Percentiles rank a stretch among this genome's conserved stretches.
Conservation (phyloP, 2,329 filamentous ascomycete species). For the Calonectria ilicicola region DNA sequence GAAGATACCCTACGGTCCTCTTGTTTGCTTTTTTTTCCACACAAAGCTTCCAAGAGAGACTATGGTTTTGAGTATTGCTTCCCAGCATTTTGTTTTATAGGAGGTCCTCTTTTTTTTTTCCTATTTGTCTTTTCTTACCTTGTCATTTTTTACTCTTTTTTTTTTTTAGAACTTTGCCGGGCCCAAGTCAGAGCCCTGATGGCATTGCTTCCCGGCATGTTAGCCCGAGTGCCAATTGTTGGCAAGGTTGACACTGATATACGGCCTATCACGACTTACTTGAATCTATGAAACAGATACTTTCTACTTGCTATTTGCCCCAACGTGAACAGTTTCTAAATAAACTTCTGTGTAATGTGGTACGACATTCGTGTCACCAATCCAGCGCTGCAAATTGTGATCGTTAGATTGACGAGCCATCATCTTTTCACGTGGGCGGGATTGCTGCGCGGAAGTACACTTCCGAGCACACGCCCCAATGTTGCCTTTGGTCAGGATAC, state of each 20-base stretch:
- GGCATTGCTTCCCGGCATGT: slow-evolving; percentile 3
- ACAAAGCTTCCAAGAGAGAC: neutral
- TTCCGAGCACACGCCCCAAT: neutral
- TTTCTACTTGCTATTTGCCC: neutral
- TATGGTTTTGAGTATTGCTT: neutral
- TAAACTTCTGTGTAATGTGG: neutral
- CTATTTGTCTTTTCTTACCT: neutral
- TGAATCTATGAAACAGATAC: neutral
- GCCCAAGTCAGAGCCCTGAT: neutral
- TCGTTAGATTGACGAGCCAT: no score
- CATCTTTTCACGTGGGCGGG: neutral
- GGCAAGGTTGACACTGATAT: neutral
- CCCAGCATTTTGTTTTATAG: neutral
- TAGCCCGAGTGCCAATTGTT: neutral
- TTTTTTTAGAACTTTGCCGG: neutral
- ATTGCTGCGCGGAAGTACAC: neutral
- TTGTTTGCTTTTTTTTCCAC: neutral
- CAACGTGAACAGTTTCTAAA: no score
- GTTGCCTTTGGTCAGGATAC: neutral
- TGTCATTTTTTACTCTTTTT: neutral
- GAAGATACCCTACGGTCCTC: slow-evolving; percentile 34
- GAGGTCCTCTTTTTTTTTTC: neutral
- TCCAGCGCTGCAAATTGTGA: no score
- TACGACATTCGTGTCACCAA: no score
- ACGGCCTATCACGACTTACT: slow-evolving; percentile 2